Base-by-base conservation (phyloP, 2,329 filamentous ascomycete genomes). In the Pseudodiploospora longispora region DNA sequence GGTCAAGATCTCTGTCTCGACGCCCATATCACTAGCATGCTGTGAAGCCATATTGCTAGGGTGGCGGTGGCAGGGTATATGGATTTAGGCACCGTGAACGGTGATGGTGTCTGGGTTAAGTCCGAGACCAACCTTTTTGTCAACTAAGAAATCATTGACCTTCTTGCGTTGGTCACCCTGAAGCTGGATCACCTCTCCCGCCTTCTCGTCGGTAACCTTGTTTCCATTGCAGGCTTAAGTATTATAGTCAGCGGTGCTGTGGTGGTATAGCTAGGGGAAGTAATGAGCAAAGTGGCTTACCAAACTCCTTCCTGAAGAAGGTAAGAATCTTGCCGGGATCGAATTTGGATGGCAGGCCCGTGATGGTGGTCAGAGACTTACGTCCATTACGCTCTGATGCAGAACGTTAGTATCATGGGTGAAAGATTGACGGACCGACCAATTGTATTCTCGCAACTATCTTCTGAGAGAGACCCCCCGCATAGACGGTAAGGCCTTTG, bases 261-360 rank as follows among this genome's bases (percentile, higher is more conserved):
- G 19, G 19, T 19, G 19, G 19, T 19, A 19, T 19, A 19, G 19
- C 19, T 19, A 19, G 32, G 9, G 12, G 6, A 2, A 9, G 19
- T 19, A 19, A 19, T 19, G 19, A 19, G 19, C 19, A 19, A 19
- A 19, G n/a, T 37, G 19, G 61, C 81, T 52, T 78, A 89, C 85
- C 85, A 65, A 97, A 97, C 69, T 95, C 93, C 82, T 97, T 97
- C 84, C 97, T 97, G 78, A 97, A 95, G 72, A 95, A 90, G 78
- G 96, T 96, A 63, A 98, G 83, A 68, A 98, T 96, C 77, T 96
- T 96, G 83, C 96, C 97, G 73, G 93, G 89, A 74, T 96, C 91
- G 66, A 96, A 97, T 69, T 97, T 96, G 78, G 93, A 93, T 54
- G 93, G 91, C 63, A 98, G 83, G 72, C 93, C 93, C 81, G 97